Base-by-base conservation (phyloP, 768 basidiomycete genomes). In the Leccinum disarticulatum region DNA sequence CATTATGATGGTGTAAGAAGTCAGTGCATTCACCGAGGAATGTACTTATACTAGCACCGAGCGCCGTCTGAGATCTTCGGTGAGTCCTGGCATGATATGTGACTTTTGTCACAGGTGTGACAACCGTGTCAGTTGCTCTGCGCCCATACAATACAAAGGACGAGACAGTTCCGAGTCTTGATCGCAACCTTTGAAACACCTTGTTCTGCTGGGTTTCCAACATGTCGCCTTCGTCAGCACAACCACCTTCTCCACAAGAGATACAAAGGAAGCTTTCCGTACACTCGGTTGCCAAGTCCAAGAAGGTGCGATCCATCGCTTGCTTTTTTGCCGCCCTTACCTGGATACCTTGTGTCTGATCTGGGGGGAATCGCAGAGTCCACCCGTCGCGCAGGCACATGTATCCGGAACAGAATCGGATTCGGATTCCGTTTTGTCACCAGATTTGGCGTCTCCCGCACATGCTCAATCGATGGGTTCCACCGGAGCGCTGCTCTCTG, bases 331-430 rank as follows among this genome's bases (percentile, higher is more conserved):
- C 43, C 48, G 14, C 15, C 25, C 25, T 8, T 28, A 22, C 48
- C 48, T 59, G 52, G 38, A 38, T 57, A 28, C 60, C n/a, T 55
- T 52, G 51, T 57, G 41, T 50, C 54, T 69, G 55, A 66, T 68
- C 60, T 61, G 28, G 58, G 61, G 57, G 31, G 19, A 46, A 64
- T 60, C 62, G 63, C 63, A 63, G 70, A 76, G 73, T 61, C 73
- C 62, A 69, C 72, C 57, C 14, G 67, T 57, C 57, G 64, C 67
- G 35, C 74, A 57, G 58, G 68, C 57, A 64, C 73, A 61, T 68
- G 78, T 87, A 14, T 90, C 90, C 57, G 88, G 89, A 36, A 90
- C 86, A 58, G 91, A 93, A 73, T 91, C 89, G n/a, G 91, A 93
- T 73, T 92, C 90, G 43, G 91, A 93, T 74, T 88, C 90, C 6